phyloP scores from a whole-genome alignment of 148 eudicot species.

The Chenopodium suecicum region DNA sequence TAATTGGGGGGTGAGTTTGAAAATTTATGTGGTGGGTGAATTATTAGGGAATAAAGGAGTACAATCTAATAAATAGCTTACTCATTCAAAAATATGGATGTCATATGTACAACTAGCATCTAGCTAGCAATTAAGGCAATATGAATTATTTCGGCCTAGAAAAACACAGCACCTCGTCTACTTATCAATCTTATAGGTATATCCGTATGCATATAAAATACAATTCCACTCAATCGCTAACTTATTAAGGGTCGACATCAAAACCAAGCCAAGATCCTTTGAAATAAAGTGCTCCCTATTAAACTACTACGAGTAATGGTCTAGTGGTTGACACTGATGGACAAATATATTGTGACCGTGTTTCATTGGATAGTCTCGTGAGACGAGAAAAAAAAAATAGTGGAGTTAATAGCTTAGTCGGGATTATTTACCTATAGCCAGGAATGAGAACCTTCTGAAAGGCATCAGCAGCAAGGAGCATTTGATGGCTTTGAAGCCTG shows the following conservation, averaged over 20 bases:
- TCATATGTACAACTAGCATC: neutral
- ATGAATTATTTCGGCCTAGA: neutral
- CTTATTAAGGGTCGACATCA: no score
- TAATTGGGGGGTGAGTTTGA: neutral
- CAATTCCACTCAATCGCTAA: no score
- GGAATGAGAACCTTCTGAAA: conserved; percentile 80
- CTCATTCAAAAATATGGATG: neutral
- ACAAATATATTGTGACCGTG: no score
- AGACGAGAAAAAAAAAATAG: no score
- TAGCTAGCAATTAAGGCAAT: neutral
- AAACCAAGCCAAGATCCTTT: no score
- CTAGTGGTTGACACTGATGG: no score
- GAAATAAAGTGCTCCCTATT: no score
- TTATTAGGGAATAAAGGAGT: neutral
- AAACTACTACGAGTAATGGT: no score
- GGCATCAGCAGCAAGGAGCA: conserved; percentile 73
- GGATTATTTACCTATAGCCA: conserved; percentile 73
- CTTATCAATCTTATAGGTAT: neutral
- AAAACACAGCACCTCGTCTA: neutral
- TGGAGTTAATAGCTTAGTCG: neutral
- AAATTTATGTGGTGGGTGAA: neutral
- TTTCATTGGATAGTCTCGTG: no score
- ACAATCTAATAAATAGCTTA: neutral
- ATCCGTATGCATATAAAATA: no score
- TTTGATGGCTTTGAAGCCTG: conserved; percentile 67